Evolutionary conservation across 1,284 basidiomycete species (phyloP).

Genomic region (Entoloma clypeatum): DNA sequence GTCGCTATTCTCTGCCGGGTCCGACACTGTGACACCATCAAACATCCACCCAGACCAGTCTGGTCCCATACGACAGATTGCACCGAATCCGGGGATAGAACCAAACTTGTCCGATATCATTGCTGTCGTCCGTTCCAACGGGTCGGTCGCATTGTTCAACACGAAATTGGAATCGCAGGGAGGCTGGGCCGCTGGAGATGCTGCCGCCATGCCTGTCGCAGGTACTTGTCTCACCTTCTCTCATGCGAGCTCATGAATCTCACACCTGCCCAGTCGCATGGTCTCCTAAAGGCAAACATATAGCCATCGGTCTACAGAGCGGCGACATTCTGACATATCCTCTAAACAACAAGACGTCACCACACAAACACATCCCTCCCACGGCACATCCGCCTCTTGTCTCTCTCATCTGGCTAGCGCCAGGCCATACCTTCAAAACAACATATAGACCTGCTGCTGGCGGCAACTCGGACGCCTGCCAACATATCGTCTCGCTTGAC

Average conservation of each 20-base stretch:
- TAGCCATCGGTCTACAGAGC: constrained; percentile 69
- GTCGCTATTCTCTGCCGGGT: constrained; percentile 43
- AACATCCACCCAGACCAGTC: constrained; percentile 44
- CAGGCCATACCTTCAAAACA: constrained; percentile 64
- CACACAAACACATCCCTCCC: constrained; percentile 62
- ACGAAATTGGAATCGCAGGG: constrained; percentile 49
- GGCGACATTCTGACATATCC: constrained; percentile 74
- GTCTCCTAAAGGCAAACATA: constrained; percentile 86
- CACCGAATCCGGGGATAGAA: constrained; percentile 60
- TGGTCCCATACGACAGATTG: constrained; percentile 47
- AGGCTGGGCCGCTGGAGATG: constrained; percentile 56
- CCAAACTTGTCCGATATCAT: constrained; percentile 52
- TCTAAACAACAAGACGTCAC: constrained; percentile 49
- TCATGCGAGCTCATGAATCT: constrained; percentile 8
- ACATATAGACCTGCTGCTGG: constrained; percentile 55
- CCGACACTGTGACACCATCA: constrained; percentile 40
- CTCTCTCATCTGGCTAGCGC: constrained; percentile 69
- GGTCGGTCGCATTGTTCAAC: constrained; percentile 57
- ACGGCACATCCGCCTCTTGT: constrained; percentile 49
- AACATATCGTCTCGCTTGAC: constrained; percentile 62
- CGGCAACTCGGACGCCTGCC: constrained; percentile 50
- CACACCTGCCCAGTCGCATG: constrained; percentile 53
- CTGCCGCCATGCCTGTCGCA: constrained; percentile 49
- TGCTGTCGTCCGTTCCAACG: constrained; percentile 52
- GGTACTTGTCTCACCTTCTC: constrained; percentile 38